Conservation (phyloP, 169 alveolate species). For the Plasmodium ovale region DNA sequence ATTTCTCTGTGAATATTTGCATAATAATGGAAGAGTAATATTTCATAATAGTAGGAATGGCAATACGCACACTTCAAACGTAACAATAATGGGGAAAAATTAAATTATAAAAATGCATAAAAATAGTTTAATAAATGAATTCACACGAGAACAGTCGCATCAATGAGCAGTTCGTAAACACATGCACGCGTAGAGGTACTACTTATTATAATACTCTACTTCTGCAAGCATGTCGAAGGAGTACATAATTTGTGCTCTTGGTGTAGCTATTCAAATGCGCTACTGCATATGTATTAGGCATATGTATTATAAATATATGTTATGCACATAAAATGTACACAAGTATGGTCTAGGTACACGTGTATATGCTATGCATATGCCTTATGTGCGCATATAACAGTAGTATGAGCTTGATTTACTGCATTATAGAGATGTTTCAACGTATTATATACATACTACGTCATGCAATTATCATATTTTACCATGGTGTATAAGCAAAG, state of each 20-base stretch:
- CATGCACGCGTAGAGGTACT: not conserved
- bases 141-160: not conserved
- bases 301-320: too few species aligned
- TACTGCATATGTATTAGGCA: too few species aligned
- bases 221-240: too few species aligned
- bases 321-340: not conserved
- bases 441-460: not conserved
- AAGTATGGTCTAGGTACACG: too few species aligned
- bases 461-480: not conserved
- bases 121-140: too few species aligned
- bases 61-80: too few species aligned
- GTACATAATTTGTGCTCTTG: too few species aligned
- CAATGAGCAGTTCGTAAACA: not conserved
- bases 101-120: not conserved
- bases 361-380: not conserved
- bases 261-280: too few species aligned
- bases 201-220: not conserved
- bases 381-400: too few species aligned
- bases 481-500: too few species aligned
- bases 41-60: too few species aligned
- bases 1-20: not conserved
- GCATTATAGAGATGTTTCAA: not conserved
- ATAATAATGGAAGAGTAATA: not conserved
- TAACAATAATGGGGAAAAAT: too few species aligned
- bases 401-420: not conserved